A percentile compares a stretch with the other conserved stretches of the same genome.
These are phyloP conservation scores for Sphagnurus paluster DNA, from an alignment of 1,284 basidiomycete species.

Conservation along the genomic window DNA sequence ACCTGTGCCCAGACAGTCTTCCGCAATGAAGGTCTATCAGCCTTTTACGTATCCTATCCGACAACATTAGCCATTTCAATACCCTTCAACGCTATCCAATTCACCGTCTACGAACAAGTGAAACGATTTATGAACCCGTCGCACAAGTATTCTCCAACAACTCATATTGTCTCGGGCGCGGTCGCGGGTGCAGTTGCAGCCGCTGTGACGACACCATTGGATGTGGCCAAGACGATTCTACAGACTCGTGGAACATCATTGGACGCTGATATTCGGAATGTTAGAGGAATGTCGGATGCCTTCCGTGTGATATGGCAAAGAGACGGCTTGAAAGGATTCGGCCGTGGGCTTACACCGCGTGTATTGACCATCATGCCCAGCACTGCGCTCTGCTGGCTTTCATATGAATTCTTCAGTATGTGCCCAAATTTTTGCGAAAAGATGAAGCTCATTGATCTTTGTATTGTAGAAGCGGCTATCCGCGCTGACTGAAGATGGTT, in stretches of 20 bases:
- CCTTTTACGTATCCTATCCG: conserved; percentile 99
- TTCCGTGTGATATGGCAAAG: conserved; percentile 85
- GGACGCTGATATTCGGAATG: conserved; percentile 83
- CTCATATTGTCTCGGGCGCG: conserved; percentile 91
- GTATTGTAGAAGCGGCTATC: conserved; percentile 63
- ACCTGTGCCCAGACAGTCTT: conserved; percentile 86
- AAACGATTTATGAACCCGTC: conserved; percentile 88
- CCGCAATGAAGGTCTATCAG: conserved; percentile 81
- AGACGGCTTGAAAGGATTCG: conserved; percentile 87
- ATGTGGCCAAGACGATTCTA: conserved; percentile 97
- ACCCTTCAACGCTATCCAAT: conserved; percentile 98
- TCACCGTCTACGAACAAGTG: conserved; percentile 94
- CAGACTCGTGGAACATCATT: conserved; percentile 89
- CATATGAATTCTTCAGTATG: conserved; percentile 96
- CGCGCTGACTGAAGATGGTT: conserved; percentile 45
- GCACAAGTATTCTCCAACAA: conserved; percentile 85
- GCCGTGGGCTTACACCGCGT: conserved; percentile 86
- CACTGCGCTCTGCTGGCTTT: conserved; percentile 97
- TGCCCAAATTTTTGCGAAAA: conserved; percentile 23
- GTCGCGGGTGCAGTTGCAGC: conserved; percentile 93
- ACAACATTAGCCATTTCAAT: conserved; percentile 97
- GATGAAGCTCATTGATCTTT: conserved; percentile 11
- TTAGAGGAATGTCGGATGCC: conserved; percentile 87
- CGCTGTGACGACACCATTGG: conserved; percentile 94
- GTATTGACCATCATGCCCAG: conserved; percentile 97